These are phyloP conservation scores for Pulicaria dysenterica DNA, from an alignment of 129 eudicot genomes.

Conservation along the genomic window DNA sequence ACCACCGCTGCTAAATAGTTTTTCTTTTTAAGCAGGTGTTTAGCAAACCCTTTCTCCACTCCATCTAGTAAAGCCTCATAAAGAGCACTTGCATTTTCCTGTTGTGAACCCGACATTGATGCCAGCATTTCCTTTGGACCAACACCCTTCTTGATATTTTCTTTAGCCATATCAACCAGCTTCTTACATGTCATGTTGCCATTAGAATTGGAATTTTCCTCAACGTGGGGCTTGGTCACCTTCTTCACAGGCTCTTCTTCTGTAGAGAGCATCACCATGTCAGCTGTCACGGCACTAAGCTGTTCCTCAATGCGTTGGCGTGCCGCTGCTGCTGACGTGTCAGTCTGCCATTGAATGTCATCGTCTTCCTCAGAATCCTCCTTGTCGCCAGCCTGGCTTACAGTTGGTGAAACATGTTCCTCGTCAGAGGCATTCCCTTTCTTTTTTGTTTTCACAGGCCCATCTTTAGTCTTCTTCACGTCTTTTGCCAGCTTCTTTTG, in stretches of 20 bases:
- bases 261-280: slow-evolving; percentile 61
- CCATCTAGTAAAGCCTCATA: slow-evolving; percentile 58
- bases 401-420: slow-evolving; percentile 47
- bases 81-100: slow-evolving; percentile 45
- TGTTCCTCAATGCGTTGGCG: slow-evolving; percentile 55
- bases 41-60: slow-evolving; percentile 51
- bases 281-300: slow-evolving; percentile 60
- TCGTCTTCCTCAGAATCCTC: slow-evolving; percentile 50
- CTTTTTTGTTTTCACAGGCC: slow-evolving; percentile 44
- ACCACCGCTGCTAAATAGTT: slow-evolving; percentile 45
- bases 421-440: slow-evolving; percentile 59
- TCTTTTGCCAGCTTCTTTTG: slow-evolving; percentile 64
- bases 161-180: slow-evolving; percentile 44
- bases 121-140: slow-evolving; percentile 34
- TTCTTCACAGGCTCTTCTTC: slow-evolving; percentile 48
- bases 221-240: slow-evolving; percentile 12
- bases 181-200: slow-evolving; percentile 2
- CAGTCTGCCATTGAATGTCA: slow-evolving; percentile 63
- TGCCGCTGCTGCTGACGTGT: slow-evolving; percentile 62
- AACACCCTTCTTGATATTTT: slow-evolving; percentile 40
- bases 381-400: slow-evolving; percentile 44
- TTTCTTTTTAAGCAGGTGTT: slow-evolving; percentile 52
- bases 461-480: slow-evolving; percentile 39
- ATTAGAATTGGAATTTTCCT: slow-evolving; percentile 25
- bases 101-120: slow-evolving; percentile 42